Percentiles rank a stretch among this genome's conserved stretches.
phyloP scores from a whole-genome alignment of 805 yeast species.

The Pichia eremophila region DNA sequence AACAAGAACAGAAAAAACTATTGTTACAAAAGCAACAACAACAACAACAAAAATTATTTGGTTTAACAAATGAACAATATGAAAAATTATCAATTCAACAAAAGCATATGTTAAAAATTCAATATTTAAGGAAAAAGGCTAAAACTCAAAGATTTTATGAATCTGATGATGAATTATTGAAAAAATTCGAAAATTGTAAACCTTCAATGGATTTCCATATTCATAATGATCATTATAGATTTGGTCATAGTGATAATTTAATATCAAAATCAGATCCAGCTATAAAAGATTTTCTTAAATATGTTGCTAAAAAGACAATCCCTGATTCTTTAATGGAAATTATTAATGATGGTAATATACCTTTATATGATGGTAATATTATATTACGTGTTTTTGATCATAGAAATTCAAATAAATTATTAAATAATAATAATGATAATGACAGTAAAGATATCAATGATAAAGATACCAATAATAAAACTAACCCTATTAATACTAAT shows the following conservation, averaged over 20 bases:
- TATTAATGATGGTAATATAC: constrained; percentile 74
- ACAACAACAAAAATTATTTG: constrained; percentile 18
- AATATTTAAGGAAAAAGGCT: constrained; percentile 34
- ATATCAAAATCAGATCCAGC: constrained; percentile 74
- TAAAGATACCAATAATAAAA: no score
- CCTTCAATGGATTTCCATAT: constrained; percentile 85
- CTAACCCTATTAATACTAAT: no score
- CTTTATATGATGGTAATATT: constrained; percentile 82
- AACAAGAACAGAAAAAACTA: constrained; percentile 19
- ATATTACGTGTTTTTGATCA: constrained; percentile 85
- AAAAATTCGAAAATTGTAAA: constrained; percentile 66
- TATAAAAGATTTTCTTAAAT: constrained; percentile 69
- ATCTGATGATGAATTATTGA: constrained; percentile 61
- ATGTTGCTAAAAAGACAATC: constrained; percentile 70
- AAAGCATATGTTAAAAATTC: constrained; percentile 33
- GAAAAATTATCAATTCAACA: constrained; percentile 31
- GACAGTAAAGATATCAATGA: no score
- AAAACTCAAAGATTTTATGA: constrained; percentile 54
- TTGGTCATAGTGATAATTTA: constrained; percentile 82
- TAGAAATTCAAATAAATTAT: constrained; percentile 30
- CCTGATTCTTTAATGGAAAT: constrained; percentile 89
- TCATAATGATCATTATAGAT: constrained; percentile 83
- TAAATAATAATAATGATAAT: not conserved
- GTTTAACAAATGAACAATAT: constrained; percentile 23
- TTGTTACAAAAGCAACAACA: constrained; percentile 16